Evolutionary conservation across 2,329 filamentous ascomycete genomes (phyloP).

Genomic region (Cordyceps javanica): DNA sequence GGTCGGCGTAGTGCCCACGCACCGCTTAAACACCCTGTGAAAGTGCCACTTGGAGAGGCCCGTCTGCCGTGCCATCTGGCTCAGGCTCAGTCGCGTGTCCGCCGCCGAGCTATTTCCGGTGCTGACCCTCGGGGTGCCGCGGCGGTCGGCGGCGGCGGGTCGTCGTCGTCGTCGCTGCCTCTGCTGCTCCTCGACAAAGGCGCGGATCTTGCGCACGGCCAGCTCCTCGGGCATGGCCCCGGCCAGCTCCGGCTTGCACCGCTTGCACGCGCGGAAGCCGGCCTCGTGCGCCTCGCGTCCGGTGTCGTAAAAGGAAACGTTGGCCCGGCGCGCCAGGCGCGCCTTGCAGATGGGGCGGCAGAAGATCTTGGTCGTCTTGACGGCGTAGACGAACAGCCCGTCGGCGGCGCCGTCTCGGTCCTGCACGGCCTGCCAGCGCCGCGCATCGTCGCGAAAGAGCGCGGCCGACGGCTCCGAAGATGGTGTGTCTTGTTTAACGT

Average conservation of each 20-base stretch:
- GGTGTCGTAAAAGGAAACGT: constrained; percentile 49
- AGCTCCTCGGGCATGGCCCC: constrained; percentile 36
- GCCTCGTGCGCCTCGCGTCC: constrained; percentile 36
- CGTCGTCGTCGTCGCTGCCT: background rate
- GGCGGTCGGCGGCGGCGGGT: too few species aligned
- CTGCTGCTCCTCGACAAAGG: constrained; percentile 26
- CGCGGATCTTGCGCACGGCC: constrained; percentile 36
- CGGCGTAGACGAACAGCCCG: constrained; percentile 37
- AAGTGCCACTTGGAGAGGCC: constrained; percentile 53
- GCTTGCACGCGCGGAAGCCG: constrained; percentile 52
- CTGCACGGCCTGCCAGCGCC: constrained; percentile 31
- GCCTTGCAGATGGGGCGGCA: constrained; percentile 57
- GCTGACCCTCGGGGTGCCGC: too few species aligned
- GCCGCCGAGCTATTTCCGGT: too few species aligned
- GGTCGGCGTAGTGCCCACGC: constrained; percentile 41
- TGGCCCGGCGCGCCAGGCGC: constrained; percentile 53
- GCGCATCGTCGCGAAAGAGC: constrained; percentile 25
- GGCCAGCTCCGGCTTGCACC: constrained; percentile 41
- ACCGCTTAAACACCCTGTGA: constrained; percentile 52
- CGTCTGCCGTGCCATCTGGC: constrained; percentile 42
- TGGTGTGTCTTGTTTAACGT: background rate
- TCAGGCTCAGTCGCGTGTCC: constrained; percentile 25
- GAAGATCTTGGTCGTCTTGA: constrained; percentile 44
- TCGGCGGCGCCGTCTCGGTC: constrained; percentile 30
- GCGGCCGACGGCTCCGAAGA: background rate